Percentiles rank a stretch among this genome's conserved stretches.
Conservation (phyloP, 805 yeast genomes). For the Spencermartinsiella europaea region DNA sequence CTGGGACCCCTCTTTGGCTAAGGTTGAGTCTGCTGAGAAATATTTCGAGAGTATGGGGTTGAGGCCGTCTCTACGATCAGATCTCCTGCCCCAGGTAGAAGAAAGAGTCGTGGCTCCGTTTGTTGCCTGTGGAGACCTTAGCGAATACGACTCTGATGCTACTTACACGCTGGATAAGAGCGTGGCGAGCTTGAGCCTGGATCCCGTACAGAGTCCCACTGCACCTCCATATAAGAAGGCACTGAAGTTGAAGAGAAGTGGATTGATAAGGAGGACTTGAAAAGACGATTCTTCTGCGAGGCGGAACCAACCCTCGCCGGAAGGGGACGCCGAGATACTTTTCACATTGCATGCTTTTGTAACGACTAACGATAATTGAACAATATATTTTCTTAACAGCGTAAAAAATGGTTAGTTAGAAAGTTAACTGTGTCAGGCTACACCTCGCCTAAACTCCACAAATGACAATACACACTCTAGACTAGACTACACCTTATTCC, state of each 20-base stretch:
- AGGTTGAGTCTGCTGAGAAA: slow-evolving; percentile 60
- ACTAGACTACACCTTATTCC: too few relatives aligned
- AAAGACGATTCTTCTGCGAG: too few relatives aligned
- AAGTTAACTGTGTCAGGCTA: too few relatives aligned
- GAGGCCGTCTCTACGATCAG: slow-evolving; percentile 7
- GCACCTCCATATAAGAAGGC: slow-evolving; percentile 97
- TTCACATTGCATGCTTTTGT: background rate
- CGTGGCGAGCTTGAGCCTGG: slow-evolving; percentile 47
- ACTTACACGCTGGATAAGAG: slow-evolving; percentile 58
- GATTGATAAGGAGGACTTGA: slow-evolving; percentile 38
- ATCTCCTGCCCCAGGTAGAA: slow-evolving; percentile 34
- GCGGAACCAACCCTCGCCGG: too few relatives aligned
- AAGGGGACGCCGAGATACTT: background rate
- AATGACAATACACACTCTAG: too few relatives aligned
- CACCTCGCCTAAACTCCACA: too few relatives aligned
- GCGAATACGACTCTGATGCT: slow-evolving; percentile 90
- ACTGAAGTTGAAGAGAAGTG: slow-evolving; percentile 76
- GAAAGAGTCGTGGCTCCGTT: slow-evolving; percentile 83
- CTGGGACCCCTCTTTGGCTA: slow-evolving; percentile 58
- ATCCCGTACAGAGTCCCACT: slow-evolving; percentile 93
- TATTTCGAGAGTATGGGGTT: slow-evolving; percentile 55
- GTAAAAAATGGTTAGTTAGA: background rate
- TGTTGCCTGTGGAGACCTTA: slow-evolving; percentile 89
- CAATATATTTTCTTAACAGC: background rate
- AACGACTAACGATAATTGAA: background rate